phyloP scores from a whole-genome alignment of 176 grass and related monocot species.

The Hordeum marinum region DNA sequence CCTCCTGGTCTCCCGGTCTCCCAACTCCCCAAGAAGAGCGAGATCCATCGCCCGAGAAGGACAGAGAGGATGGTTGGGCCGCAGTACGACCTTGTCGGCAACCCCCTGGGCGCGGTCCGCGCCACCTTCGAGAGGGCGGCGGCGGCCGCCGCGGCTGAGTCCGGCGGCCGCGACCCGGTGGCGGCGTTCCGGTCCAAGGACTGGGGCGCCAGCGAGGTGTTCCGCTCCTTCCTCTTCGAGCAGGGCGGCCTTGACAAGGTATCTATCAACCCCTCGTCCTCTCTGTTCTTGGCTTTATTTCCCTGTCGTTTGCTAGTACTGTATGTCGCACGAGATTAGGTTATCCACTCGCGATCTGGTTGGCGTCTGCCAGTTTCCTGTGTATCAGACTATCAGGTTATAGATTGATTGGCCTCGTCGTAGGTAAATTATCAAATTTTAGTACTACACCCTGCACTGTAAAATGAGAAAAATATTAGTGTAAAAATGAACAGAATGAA shows the following conservation, averaged over 20 bases:
- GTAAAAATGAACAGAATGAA: not conserved
- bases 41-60: not conserved
- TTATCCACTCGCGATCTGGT: not conserved
- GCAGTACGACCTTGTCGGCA: constrained; percentile 77
- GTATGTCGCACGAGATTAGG: not conserved
- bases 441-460: not conserved
- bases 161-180: constrained; percentile 44
- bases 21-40: not conserved
- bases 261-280: not conserved
- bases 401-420: not conserved
- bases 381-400: not conserved
- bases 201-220: constrained; percentile 70
- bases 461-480: not conserved
- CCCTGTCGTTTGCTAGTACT: not conserved
- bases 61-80: constrained; percentile 58
- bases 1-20: not conserved
- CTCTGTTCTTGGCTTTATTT: not conserved
- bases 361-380: not conserved
- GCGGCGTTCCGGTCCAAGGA: constrained; percentile 77
- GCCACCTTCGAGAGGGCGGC: constrained; percentile 74
- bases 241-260: constrained; percentile 70
- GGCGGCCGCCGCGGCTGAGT: constrained; percentile 23
- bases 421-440: not conserved
- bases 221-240: constrained; percentile 82
- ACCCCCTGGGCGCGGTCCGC: constrained; percentile 81